Conservation (phyloP, 306 rosid species). For the Cucurbita ficifolia region DNA sequence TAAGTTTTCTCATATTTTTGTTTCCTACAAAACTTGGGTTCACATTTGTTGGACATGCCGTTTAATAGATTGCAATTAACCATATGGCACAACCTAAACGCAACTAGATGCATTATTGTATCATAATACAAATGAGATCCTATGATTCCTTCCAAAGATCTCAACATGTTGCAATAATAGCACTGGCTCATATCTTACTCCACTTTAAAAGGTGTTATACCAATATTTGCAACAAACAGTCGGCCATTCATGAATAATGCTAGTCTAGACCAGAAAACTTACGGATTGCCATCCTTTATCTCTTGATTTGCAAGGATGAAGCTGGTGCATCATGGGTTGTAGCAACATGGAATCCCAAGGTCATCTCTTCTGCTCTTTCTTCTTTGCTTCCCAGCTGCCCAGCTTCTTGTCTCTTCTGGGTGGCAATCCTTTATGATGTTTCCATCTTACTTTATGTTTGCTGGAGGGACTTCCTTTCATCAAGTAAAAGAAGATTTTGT, state of each 20-base stretch:
- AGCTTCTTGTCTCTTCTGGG: not conserved
- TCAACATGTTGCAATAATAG: not conserved
- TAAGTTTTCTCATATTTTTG: constrained; percentile 20
- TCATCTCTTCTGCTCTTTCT: not conserved
- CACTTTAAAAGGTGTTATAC: not conserved
- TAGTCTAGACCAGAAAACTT: not conserved
- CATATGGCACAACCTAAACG: not conserved
- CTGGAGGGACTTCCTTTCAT: not conserved
- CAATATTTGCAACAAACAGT: not conserved
- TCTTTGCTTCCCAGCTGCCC: not conserved
- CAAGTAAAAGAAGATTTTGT: not conserved
- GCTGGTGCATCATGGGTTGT: not conserved
- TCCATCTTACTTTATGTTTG: not conserved
- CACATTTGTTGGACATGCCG: not conserved
- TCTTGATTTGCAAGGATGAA: not conserved
- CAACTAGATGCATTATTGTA: not conserved
- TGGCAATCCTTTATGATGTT: not conserved
- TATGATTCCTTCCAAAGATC: not conserved
- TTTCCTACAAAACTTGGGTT: not conserved
- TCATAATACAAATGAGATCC: not conserved
- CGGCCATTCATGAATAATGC: not conserved
- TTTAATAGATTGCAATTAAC: not conserved
- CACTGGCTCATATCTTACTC: not conserved
- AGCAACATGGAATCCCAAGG: not conserved
- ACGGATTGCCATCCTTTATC: not conserved